Conservation (phyloP, 1,284 basidiomycete genomes). For the Gymnopus androsaceus region DNA sequence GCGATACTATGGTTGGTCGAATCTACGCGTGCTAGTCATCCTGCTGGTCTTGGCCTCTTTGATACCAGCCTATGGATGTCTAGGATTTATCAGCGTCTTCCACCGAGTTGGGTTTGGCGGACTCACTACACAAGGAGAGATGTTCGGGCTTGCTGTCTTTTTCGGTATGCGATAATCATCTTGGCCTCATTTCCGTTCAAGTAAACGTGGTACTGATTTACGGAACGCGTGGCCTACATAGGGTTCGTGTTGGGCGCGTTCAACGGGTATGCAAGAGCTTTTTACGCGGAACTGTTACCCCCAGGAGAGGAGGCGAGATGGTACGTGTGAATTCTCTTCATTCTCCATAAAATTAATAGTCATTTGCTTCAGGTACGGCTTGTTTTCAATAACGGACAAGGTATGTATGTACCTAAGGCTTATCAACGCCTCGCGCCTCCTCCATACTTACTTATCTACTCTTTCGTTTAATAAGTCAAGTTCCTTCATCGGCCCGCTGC, state of each 20-base stretch:
- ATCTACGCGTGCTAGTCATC: slow-evolving; percentile 64
- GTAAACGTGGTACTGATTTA: too few relatives aligned
- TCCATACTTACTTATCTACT: background rate
- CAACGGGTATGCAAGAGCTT: slow-evolving; percentile 78
- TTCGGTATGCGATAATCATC: slow-evolving; percentile 70
- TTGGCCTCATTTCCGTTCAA: background rate
- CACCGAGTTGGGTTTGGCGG: slow-evolving; percentile 64
- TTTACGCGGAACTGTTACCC: slow-evolving; percentile 78
- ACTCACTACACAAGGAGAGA: slow-evolving; percentile 76
- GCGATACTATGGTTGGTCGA: slow-evolving; percentile 54
- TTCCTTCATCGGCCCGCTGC: slow-evolving; percentile 85
- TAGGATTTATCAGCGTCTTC: slow-evolving; percentile 71
- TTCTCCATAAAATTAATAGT: background rate
- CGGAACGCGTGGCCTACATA: slow-evolving; percentile 26
- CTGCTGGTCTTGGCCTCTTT: slow-evolving; percentile 68
- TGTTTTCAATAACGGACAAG: slow-evolving; percentile 90
- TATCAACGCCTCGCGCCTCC: background rate
- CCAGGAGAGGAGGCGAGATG: slow-evolving; percentile 79
- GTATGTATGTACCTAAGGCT: slow-evolving; percentile 36
- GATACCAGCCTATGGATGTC: slow-evolving; percentile 81
- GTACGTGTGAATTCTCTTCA: slow-evolving; percentile 40
- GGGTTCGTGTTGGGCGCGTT: slow-evolving; percentile 77
- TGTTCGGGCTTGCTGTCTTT: slow-evolving; percentile 80
- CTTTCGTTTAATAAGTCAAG: slow-evolving; percentile 57
- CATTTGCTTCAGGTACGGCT: slow-evolving; percentile 34